phyloP scores from a whole-genome alignment of 2,329 filamentous ascomycete genomes.

The Ramularia endophylla region DNA sequence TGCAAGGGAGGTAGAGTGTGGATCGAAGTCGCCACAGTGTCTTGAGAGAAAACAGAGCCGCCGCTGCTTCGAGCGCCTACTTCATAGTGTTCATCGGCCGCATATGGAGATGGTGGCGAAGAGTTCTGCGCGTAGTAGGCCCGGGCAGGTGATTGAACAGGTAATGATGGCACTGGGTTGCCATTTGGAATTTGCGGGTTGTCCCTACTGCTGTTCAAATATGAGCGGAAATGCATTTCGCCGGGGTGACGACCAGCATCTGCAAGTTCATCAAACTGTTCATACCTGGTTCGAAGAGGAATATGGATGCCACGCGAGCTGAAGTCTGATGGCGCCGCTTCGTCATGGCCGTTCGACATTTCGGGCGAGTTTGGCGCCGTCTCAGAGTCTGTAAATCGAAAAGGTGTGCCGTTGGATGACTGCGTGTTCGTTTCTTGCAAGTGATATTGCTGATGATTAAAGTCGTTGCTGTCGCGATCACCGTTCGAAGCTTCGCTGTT shows the following conservation, averaged over 20 bases:
- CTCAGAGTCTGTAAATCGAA: conserved; percentile 10
- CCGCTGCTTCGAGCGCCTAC: conserved; percentile 29
- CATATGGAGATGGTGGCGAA: conserved; percentile 12
- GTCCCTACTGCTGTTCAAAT: too few relatives aligned
- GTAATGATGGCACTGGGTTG: too few relatives aligned
- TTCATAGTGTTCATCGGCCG: conserved; percentile 16
- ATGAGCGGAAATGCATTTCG: too few relatives aligned
- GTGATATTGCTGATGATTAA: conserved; percentile 18
- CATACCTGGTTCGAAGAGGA: conserved; percentile 22
- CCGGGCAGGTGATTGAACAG: too few relatives aligned
- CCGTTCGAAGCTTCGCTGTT: neutral
- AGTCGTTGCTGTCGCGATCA: conserved; percentile 19
- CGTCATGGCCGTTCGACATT: conserved; percentile 22
- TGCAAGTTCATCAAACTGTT: too few relatives aligned
- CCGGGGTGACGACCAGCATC: too few relatives aligned
- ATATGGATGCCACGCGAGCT: conserved; percentile 18
- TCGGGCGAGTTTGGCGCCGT: conserved; percentile 15
- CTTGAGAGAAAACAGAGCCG: conserved; percentile 31
- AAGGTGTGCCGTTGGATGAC: conserved; percentile 7
- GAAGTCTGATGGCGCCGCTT: conserved; percentile 13
- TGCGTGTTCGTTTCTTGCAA: conserved; percentile 9
- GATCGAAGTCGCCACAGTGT: conserved; percentile 32
- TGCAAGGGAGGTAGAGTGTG: conserved; percentile 39
- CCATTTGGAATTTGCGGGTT: too few relatives aligned
- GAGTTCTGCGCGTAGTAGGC: neutral